Base-by-base conservation (phyloP, 768 basidiomycete genomes). In the Saitozyma sp. region DNA sequence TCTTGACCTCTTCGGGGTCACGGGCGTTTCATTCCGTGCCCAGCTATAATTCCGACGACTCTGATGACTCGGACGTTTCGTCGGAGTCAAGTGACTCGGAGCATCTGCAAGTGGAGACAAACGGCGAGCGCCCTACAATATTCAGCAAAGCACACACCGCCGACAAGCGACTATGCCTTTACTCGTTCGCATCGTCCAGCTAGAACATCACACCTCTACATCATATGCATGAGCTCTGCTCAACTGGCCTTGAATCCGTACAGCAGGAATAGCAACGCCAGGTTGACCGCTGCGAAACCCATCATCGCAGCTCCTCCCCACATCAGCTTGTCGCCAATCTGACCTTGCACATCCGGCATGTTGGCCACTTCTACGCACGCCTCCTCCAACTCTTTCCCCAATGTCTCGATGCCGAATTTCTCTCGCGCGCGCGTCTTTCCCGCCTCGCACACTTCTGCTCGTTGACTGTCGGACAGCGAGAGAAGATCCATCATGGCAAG, bases 1-100 rank as follows among this genome's bases (percentile, higher is more conserved):
- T 92, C 3, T 74, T 90, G 17, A 87, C 89, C 0, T 83, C 84
- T 1, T 88, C 90, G 0, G 92, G 92, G 2, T 91, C 92, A 7
- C 81, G 91, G n/a, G 86, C 58, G 68, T 17, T 13, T 46, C 45
- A 17, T 11, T 17, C 45, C 45, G 45, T 6, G 43, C 55, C 42
- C 37, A 42, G 11, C 2, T 16, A 20, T 29, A 5, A 11, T 6
- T 14, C 9, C 42, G 11, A 14, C 10, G 58, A 56, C 38, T 39
- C 29, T 37, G 52, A 60, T 39, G 41, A 37, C 37, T 51, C 58
- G 7, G 59, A 56, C 10, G 38, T 9, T 37, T 50, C 56, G 14
- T 53, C 20, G 20, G 54, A 55, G 29, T 29, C 29, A 29, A 5
- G 29, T 29, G 29, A 29, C 29, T 29, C 29, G 29, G 29, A 29